Percentiles rank a stretch among this genome's conserved stretches.
Conservation (phyloP, 768 basidiomycete species). For the Leccinum variicolor region DNA sequence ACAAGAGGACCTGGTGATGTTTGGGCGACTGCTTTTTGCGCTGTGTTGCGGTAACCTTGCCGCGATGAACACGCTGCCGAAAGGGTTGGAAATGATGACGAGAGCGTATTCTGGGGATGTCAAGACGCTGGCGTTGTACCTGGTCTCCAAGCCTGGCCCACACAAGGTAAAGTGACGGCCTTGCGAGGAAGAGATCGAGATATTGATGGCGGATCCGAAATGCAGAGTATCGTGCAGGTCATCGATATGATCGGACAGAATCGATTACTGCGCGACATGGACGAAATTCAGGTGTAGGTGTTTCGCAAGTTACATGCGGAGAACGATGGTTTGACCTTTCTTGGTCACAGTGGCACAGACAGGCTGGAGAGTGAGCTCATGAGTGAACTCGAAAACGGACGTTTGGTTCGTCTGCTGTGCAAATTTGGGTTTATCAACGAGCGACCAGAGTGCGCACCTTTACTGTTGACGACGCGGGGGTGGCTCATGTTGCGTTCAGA, state of each 20-base stretch:
- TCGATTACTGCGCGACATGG: slow-evolving; percentile 71
- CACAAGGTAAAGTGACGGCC: slow-evolving; percentile 46
- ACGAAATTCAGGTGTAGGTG: slow-evolving; percentile 75
- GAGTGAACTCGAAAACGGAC: slow-evolving; percentile 90
- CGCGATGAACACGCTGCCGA: slow-evolving; percentile 60
- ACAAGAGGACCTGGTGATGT: slow-evolving; percentile 86
- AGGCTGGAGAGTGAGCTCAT: slow-evolving; percentile 78
- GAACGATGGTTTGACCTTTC: neutral
- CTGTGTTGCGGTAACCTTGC: slow-evolving; percentile 69
- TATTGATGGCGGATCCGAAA: neutral
- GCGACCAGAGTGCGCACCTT: slow-evolving; percentile 81
- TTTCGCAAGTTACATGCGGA: neutral
- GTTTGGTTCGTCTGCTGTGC: slow-evolving; percentile 82
- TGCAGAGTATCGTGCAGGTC: slow-evolving; percentile 72
- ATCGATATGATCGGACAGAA: slow-evolving; percentile 73
- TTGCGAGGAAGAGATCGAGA: neutral
- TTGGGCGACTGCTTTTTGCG: slow-evolving; percentile 80
- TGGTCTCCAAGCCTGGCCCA: slow-evolving; percentile 68
- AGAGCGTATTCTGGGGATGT: slow-evolving; percentile 78
- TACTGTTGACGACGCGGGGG: neutral
- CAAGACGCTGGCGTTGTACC: slow-evolving; percentile 73
- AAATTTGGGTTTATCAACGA: slow-evolving; percentile 99
- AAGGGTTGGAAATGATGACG: slow-evolving; percentile 69
- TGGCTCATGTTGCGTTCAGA: slow-evolving; percentile 39
- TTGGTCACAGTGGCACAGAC: slow-evolving; percentile 65